Evolutionary conservation across 306 rosid genomes (phyloP), one percentile per base, ranked within the genome.

Genomic region (Pyrus bretschneideri): DNA sequence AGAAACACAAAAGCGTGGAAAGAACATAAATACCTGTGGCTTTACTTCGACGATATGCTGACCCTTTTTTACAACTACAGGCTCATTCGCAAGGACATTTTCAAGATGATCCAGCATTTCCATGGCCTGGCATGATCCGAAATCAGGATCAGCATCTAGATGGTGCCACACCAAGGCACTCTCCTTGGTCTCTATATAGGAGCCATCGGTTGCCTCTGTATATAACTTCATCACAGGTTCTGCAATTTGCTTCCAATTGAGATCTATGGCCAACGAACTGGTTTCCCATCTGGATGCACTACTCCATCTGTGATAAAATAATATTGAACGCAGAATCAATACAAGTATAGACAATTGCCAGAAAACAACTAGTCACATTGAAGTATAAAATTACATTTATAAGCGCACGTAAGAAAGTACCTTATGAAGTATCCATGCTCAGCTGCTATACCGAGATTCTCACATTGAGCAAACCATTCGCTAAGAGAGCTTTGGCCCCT

Each of bases 371-470:
- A 22, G 4, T n/a, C 49, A 5, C 55, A 51, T 1, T 51, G 55
- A 51, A 51, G 21, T 51, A 17, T 51, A 51, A 15, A 51, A 51
- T 18, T 51, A 51, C n/a, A 30, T n/a, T 22, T 64, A 27, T 23
- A 59, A 18, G 73, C 66, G 35, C 11, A 54, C 10, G 45, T 23
- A 77, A 42, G 54, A 52, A 49, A 27, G 23, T 85, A 93, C 98
- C 96, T 91, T 74, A 81, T 74, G 78, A 89, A 91, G 83, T 81
- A 91, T 62, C 98, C 98, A 73, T 93, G 98, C 81, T 93, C 98
- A 29, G 98, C 98, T 11, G 98, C 97, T 63, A 93, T 72, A 69
- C 98, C 98, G 12, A 93, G 97, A 81, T 81, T 88, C 80, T 85
- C 88, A 67, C 96, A 93, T 68, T 84, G 88, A 84, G 83, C 72